These are phyloP conservation scores for Tetrapisispora namnaoensis DNA, from an alignment of 805 yeast species.

Conservation along the genomic window DNA sequence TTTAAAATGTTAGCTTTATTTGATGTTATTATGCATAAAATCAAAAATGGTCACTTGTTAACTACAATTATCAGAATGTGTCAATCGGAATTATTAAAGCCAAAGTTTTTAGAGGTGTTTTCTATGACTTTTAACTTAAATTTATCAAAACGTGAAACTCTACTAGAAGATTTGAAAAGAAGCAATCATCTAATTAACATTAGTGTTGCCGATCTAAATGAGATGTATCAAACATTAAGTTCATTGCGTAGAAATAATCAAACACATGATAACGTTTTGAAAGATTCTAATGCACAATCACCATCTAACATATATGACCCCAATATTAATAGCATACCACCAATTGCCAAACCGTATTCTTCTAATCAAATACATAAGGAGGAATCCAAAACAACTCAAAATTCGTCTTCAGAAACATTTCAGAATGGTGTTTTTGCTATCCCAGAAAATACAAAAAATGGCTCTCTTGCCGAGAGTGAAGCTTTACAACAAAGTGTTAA, in stretches of 20 bases:
- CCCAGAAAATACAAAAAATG: neutral
- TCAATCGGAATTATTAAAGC: conserved; percentile 13
- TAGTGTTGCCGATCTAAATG: conserved; percentile 6
- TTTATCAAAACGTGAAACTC: conserved; percentile 11
- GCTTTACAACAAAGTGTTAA: neutral
- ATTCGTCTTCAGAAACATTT: neutral
- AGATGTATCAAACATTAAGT: conserved; percentile 1
- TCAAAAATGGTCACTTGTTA: conserved; percentile 24
- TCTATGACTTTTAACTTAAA: conserved; percentile 21
- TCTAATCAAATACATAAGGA: neutral
- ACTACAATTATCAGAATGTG: conserved; percentile 13
- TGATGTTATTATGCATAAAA: conserved; percentile 23
- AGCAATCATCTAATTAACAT: conserved; percentile 13
- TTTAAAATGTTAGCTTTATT: conserved; percentile 24
- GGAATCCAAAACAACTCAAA: neutral
- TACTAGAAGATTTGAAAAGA: conserved; percentile 13
- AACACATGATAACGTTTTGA: neutral
- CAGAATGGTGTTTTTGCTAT: neutral
- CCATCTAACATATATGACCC: neutral
- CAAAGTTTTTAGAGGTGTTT: conserved; percentile 16
- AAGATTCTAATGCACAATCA: neutral
- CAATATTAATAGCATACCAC: neutral
- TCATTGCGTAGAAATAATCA: neutral
- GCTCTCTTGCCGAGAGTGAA: neutral
- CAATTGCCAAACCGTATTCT: neutral